These are phyloP conservation scores for Apostasia ramifera DNA, from an alignment of 106 monocot species.

Conservation along the genomic window DNA sequence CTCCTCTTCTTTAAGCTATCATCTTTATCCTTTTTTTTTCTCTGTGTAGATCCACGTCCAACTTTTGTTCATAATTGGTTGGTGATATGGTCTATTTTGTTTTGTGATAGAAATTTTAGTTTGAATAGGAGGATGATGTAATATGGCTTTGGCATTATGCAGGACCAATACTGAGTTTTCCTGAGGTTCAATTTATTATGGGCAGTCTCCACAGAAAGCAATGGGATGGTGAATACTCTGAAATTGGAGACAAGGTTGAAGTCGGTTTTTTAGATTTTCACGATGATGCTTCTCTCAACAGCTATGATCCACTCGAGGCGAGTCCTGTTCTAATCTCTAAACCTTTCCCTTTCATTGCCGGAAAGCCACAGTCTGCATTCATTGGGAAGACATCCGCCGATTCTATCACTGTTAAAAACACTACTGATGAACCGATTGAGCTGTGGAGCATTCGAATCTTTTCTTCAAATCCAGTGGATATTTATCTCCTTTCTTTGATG, in stretches of 20 bases:
- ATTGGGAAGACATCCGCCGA: constrained; percentile 54
- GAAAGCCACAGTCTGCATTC: constrained; percentile 68
- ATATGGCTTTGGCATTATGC: no score
- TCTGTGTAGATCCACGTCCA: no score
- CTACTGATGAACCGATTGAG: constrained; percentile 50
- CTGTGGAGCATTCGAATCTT: constrained; percentile 88
- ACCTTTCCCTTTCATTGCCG: constrained; percentile 58
- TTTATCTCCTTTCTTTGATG: constrained; percentile 68
- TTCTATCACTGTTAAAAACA: constrained; percentile 50
- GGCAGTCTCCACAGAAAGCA: not conserved
- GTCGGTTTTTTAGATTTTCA: constrained; percentile 76
- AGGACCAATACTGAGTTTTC: no score
- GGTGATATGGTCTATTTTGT: no score
- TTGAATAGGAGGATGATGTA: no score
- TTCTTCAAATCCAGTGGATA: constrained; percentile 76
- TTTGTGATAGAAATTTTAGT: no score
- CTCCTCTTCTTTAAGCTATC: no score
- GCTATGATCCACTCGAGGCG: constrained; percentile 30
- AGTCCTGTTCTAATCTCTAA: constrained; percentile 53
- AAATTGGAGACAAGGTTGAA: constrained; percentile 58
- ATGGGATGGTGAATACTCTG: constrained; percentile 51
- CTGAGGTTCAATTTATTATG: not conserved
- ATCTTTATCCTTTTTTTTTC: no score
- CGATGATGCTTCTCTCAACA: constrained; percentile 53
- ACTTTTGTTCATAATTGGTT: no score